Percentiles rank a stretch among this genome's conserved stretches.
Evolutionary conservation across 345 rosid species (phyloP).

Genomic region (Tarenaya hassleriana): DNA sequence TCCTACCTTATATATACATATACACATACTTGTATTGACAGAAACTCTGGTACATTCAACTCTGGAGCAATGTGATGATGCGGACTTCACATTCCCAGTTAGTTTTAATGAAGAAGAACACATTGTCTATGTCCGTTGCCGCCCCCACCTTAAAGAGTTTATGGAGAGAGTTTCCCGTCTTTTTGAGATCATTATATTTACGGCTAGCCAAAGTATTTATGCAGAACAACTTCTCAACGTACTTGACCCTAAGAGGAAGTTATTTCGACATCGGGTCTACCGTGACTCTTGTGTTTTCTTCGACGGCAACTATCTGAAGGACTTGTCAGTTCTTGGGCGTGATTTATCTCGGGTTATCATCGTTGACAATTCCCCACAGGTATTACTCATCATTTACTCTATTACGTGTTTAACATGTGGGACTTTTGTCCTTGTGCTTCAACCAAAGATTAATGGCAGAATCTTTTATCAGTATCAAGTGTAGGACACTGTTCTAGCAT

Average conservation of each 20-base stretch:
- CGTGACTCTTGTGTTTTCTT: conserved; percentile 95
- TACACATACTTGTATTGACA: conserved; percentile 36
- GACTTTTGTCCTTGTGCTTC: neutral
- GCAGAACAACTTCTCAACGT: conserved; percentile 96
- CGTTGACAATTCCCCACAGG: conserved; percentile 98
- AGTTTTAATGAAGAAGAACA: conserved; percentile 79
- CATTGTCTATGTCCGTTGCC: conserved; percentile 82
- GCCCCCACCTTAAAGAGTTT: conserved; percentile 85
- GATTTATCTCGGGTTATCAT: conserved; percentile 81
- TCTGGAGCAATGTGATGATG: conserved; percentile 74
- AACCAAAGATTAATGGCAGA: neutral
- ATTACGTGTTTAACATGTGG: neutral
- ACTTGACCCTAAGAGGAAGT: conserved; percentile 93
- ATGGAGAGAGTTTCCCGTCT: conserved; percentile 79
- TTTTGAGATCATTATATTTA: conserved; percentile 90
- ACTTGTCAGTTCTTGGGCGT: conserved; percentile 90
- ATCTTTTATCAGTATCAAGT: neutral
- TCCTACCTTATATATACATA: neutral
- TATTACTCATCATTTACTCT: conserved; percentile 22
- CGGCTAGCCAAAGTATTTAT: conserved; percentile 97
- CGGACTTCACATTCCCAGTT: conserved; percentile 91
- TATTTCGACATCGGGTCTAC: conserved; percentile 86
- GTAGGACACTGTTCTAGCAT: neutral
- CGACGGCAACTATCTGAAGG: conserved; percentile 93
- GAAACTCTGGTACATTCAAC: conserved; percentile 97